These are phyloP conservation scores for Pleurotus giganteus DNA, from an alignment of 768 basidiomycete species.

Conservation along the genomic window DNA sequence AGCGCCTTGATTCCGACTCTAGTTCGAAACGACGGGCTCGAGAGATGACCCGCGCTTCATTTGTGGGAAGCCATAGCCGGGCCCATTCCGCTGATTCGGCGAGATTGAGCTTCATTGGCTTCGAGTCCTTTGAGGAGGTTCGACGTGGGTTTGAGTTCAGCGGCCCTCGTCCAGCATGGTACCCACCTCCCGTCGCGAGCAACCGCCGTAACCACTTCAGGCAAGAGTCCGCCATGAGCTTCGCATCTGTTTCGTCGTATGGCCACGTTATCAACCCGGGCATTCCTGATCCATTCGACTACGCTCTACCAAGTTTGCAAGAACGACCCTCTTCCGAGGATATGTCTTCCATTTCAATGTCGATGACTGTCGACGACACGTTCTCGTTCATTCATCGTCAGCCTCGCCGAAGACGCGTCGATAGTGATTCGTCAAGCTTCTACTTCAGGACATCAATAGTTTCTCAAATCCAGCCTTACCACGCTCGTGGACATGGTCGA, in stretches of 20 bases:
- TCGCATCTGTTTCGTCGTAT: constrained; percentile 79
- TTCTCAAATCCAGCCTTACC: constrained; percentile 26
- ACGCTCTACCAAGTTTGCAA: constrained; percentile 49
- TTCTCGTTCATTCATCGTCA: constrained; percentile 56
- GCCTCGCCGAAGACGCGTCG: constrained; percentile 52
- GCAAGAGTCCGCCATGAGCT: constrained; percentile 66
- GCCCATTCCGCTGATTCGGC: constrained; percentile 46
- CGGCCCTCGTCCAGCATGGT: constrained; percentile 60
- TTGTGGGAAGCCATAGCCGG: constrained; percentile 22
- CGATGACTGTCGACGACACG: constrained; percentile 68
- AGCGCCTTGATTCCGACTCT: constrained; percentile 39
- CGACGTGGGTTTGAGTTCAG: constrained; percentile 76
- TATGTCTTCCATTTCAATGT: constrained; percentile 53
- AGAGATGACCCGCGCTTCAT: constrained; percentile 17
- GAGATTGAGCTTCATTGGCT: constrained; percentile 63
- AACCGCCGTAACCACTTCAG: constrained; percentile 38
- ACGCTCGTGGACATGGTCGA: constrained; percentile 49
- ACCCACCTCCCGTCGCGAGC: constrained; percentile 45
- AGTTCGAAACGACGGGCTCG: constrained; percentile 34
- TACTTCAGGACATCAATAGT: constrained; percentile 53
- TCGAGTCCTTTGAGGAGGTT: constrained; percentile 78
- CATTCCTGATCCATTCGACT: constrained; percentile 71
- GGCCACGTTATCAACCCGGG: constrained; percentile 66
- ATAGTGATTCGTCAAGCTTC: constrained; percentile 77
- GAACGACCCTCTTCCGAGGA: constrained; percentile 61